A percentile compares a stretch with the other conserved stretches of the same genome.
These are phyloP conservation scores for Suhomyces sp. DNA, from an alignment of 805 yeast species.

Conservation along the genomic window DNA sequence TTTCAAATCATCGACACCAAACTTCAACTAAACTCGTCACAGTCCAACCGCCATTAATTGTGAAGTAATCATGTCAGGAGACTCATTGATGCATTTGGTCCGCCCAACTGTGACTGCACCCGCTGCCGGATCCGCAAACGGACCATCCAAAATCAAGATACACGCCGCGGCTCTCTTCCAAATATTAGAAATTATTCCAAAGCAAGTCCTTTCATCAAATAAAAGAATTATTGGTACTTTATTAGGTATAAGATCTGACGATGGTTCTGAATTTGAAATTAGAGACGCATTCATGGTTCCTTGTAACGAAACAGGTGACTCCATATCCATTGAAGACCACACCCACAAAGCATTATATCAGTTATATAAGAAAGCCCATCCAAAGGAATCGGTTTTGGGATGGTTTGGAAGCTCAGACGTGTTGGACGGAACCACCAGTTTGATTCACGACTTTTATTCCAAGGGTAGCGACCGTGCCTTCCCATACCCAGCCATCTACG, in stretches of 20 bases:
- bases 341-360: constrained; percentile 69
- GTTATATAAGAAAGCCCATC: constrained; percentile 72
- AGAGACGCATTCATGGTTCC: constrained; percentile 80
- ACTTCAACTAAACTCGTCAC: neutral
- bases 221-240: constrained; percentile 77
- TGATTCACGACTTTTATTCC: constrained; percentile 77
- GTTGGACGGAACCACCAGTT: constrained; percentile 69
- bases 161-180: constrained; percentile 73
- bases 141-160: constrained; percentile 54
- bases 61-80: constrained; percentile 18
- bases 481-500: constrained; percentile 76
- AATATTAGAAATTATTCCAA: constrained; percentile 68
- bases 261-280: constrained; percentile 70
- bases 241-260: constrained; percentile 78
- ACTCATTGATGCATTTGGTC: constrained; percentile 42
- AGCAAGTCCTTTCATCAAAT: constrained; percentile 38
- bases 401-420: constrained; percentile 71
- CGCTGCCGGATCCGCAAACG: constrained; percentile 40
- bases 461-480: constrained; percentile 65
- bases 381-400: constrained; percentile 75
- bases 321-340: constrained; percentile 73
- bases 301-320: constrained; percentile 68
- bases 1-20: constrained; percentile 1
- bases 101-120: constrained; percentile 51
- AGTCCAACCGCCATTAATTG: neutral